These are phyloP conservation scores for Xylariaceae sp. DNA, from an alignment of 2,329 filamentous ascomycete genomes.

Conservation along the genomic window DNA sequence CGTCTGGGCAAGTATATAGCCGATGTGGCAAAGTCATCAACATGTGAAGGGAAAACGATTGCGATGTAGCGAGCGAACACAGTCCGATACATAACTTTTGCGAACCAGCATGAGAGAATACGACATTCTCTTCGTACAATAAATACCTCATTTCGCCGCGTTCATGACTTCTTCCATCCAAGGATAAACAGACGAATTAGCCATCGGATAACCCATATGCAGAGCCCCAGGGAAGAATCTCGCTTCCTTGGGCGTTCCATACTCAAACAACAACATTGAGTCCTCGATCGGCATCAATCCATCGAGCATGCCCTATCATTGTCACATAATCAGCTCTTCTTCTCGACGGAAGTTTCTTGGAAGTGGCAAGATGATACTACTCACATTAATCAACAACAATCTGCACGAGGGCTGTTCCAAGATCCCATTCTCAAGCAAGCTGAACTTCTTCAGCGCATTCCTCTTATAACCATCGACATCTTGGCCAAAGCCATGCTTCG, in stretches of 20 bases:
- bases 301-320: conserved; percentile 56
- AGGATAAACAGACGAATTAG: conserved; percentile 56
- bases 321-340: neutral
- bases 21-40: too few relatives aligned
- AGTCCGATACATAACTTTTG: too few relatives aligned
- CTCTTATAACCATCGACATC: conserved; percentile 54
- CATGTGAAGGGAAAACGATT: too few relatives aligned
- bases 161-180: conserved; percentile 59
- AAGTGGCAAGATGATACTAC: conserved; percentile 18
- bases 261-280: conserved; percentile 61
- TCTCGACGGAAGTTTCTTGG: neutral
- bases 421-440: conserved; percentile 58
- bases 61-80: too few relatives aligned
- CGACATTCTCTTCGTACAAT: too few relatives aligned
- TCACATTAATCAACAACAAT: conserved; percentile 59
- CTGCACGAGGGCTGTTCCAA: conserved; percentile 54
- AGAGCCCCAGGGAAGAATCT: conserved; percentile 60
- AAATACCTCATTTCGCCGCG: too few relatives aligned
- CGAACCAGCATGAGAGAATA: too few relatives aligned
- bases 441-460: conserved; percentile 59
- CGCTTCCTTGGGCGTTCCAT: conserved; percentile 64
- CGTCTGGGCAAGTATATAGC: too few relatives aligned
- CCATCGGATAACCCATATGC: conserved; percentile 67
- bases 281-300: conserved; percentile 69
- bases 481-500: conserved; percentile 61